Evolutionary conservation across 805 yeast species (phyloP), one percentile per base, ranked within the genome.

Genomic region (Nakazawaea peltata): DNA sequence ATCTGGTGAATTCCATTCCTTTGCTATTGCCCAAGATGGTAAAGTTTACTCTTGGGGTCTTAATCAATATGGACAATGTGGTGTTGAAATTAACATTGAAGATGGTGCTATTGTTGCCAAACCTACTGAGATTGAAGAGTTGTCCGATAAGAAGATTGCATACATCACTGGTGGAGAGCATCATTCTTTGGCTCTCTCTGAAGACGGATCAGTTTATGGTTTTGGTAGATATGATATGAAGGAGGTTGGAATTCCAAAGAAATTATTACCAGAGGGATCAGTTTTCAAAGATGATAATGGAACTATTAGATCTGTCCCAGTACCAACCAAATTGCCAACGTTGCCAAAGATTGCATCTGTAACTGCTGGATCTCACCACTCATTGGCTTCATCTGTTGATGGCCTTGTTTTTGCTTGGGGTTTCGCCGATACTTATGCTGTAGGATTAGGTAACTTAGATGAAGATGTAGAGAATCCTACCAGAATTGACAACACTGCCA

Each of bases 331-430:
- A 47, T 57, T 90, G 32, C 51, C 59, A 15, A 65, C 68, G 24
- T 64, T 76, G 28, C 85, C 87, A 31, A 65, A 66, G 41, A 59
- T 75, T 49, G 72, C 69, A 46, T 52, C 57, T 19, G 65, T 90
- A 29, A 81, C 94, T 5, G 75, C 81, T 25, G 98, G 98, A 2
- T 80, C 95, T 1, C 97, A 92, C 49, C 98, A 92, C 54, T 81
- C 94, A 2, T 61, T 92, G 37, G 97, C 95, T 1, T 69, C 88
- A 4, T 75, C 94, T 3, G 71, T 67, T 16, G 86, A 84, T 47
- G 98, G 99, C 11, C 63, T 83, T 34, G 83, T 77, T 2, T 92
- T 77, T 62, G 74, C 97, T 1, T 92, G 99, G 99, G 99, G 99
- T 1, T 92, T 88, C 54, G 97, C 94, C 30, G 97, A 90, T 46